Evolutionary conservation across 805 yeast species (phyloP).

Genomic region (Kuraishia ogatae): DNA sequence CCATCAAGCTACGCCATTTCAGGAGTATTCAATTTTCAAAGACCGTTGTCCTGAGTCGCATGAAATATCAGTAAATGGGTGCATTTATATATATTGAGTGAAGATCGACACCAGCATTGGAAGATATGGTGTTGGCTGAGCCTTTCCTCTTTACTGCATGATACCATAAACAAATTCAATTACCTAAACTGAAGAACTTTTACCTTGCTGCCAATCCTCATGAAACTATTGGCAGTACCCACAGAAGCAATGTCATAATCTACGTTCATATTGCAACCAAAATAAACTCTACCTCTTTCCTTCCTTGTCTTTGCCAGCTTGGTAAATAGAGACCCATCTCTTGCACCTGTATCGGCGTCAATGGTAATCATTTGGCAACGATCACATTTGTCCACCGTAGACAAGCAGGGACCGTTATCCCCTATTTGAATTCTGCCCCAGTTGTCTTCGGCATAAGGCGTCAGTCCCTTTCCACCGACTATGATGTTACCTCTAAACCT

Average conservation of each 20-base stretch:
- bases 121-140: no score
- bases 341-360: conserved; percentile 23
- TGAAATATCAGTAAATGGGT: no score
- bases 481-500: conserved; percentile 31
- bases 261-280: conserved; percentile 24
- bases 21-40: no score
- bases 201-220: conserved; percentile 1
- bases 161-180: no score
- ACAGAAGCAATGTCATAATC: conserved; percentile 4
- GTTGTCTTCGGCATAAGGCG: conserved; percentile 28
- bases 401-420: conserved; percentile 7
- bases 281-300: conserved; percentile 26
- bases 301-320: conserved; percentile 25
- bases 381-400: conserved; percentile 23
- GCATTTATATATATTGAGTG: no score
- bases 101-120: no score
- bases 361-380: conserved; percentile 39
- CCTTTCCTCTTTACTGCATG: no score
- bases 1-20: no score
- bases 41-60: no score
- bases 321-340: conserved; percentile 23
- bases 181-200: background rate
- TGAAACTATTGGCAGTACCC: background rate
- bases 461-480: conserved; percentile 13
- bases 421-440: conserved; percentile 20